Evolutionary conservation across 1,284 basidiomycete species (phyloP).

Genomic region (Leccinum pseudoinsigne): DNA sequence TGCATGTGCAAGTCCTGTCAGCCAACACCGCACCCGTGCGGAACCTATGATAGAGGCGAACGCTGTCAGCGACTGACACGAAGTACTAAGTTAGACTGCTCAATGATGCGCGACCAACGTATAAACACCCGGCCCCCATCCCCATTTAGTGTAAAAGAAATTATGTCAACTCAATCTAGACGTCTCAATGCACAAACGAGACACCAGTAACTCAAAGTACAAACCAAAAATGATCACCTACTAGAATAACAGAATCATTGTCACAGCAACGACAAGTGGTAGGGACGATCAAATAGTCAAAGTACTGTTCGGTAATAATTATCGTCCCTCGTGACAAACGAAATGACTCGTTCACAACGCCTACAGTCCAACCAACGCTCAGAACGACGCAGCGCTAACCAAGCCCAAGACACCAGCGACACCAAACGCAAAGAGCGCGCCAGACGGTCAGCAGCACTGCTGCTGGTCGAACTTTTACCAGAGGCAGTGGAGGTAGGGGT

Average conservation of each 20-base stretch:
- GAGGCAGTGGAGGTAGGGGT: conserved; percentile 14
- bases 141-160: not conserved
- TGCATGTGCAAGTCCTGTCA: too few species aligned
- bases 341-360: conserved; percentile 1
- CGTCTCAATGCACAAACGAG: not conserved
- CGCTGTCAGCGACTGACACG: too few species aligned
- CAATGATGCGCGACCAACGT: too few species aligned
- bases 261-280: conserved; percentile 19
- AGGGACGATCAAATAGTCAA: not conserved
- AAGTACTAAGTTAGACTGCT: too few species aligned
- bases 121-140: too few species aligned
- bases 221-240: conserved; percentile 13
- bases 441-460: conserved; percentile 34
- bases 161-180: not conserved
- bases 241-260: conserved; percentile 11
- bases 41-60: too few species aligned
- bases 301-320: conserved; percentile 4
- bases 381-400: conserved; percentile 49
- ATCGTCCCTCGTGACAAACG: conserved; percentile 12
- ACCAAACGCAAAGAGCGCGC: conserved; percentile 36
- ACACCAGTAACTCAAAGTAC: not conserved
- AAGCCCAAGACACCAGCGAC: conserved; percentile 48
- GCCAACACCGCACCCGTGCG: too few species aligned
- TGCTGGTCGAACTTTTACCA: conserved; percentile 21
- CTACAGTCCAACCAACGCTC: conserved; percentile 16